phyloP scores from a whole-genome alignment of 495 filamentous ascomycete species.

The Echria macrotheca region DNA sequence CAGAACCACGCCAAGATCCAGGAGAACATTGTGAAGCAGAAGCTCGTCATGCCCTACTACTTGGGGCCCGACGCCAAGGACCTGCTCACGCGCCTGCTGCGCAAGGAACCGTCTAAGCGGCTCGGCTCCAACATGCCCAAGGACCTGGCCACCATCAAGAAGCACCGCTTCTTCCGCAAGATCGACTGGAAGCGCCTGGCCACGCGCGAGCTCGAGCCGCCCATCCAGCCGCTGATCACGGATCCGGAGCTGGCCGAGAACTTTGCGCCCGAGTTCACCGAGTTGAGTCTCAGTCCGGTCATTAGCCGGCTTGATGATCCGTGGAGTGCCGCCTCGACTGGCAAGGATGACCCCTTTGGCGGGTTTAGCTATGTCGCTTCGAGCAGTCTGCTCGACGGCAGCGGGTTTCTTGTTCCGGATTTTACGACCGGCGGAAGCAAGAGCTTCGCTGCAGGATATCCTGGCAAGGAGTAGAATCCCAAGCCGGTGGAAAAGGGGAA shows the following conservation, averaged over 20 bases:
- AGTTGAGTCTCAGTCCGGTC: conserved; percentile 71
- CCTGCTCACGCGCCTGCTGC: conserved; percentile 76
- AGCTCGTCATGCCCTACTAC: conserved; percentile 80
- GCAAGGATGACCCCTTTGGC: conserved; percentile 72
- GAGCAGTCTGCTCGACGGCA: conserved; percentile 70
- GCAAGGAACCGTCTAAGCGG: conserved; percentile 85
- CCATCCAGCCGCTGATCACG: conserved; percentile 87
- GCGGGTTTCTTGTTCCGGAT: conserved; percentile 23
- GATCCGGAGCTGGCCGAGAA: conserved; percentile 95
- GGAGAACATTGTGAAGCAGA: conserved; percentile 87
- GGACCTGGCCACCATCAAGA: conserved; percentile 80
- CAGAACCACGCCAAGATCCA: conserved; percentile 89
- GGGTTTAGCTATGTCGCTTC: conserved; percentile 96
- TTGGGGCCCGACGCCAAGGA: conserved; percentile 88
- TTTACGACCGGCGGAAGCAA: neutral
- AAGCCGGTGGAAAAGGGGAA: too few relatives aligned
- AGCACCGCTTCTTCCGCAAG: conserved; percentile 92
- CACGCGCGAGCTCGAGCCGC: conserved; percentile 70
- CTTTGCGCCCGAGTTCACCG: conserved; percentile 83
- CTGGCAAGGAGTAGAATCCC: neutral
- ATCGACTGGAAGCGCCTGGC: conserved; percentile 87
- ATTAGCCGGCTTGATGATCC: conserved; percentile 37
- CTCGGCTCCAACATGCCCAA: conserved; percentile 83
- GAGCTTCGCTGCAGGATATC: neutral
- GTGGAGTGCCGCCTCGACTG: conserved; percentile 25